Base-by-base conservation (phyloP, 768 basidiomycete genomes). In the Chalciporus piperatus region DNA sequence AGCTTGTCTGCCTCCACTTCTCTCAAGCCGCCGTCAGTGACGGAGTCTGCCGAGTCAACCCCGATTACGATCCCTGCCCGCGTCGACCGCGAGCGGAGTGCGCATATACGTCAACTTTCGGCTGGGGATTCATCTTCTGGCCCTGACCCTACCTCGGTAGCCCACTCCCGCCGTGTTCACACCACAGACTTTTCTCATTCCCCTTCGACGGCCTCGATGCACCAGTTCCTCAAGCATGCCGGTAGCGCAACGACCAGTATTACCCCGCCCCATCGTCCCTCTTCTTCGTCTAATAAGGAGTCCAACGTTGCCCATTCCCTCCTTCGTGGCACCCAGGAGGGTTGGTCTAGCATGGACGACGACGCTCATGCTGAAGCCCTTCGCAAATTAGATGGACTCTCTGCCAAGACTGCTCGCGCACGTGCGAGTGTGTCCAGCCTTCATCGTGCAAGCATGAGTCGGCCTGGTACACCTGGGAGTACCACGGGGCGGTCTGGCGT, bases 311-410 rank as follows among this genome's bases (percentile, higher is more conserved):
- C 88, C 0, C 91, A 94, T 63, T 92, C 90, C 1, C 73, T 92
- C 48, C 78, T 93, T 22, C 82, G 89, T 57, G 92, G 92, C 11
- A 92, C 88, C 6, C 91, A 93, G 66, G 87, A 92, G 66, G 92
- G 92, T 23, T 93, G 90, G 90, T 86, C 86, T 14, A 89, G 82
- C 54, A 77, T 93, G 60, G 87, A 92, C 60, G 92, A 95, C 63
- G 85, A 90, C 60, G 86, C 87, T 14, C 94, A 96, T 7, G 89
- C 83, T 7, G 94, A 96, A 61, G 92, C 92, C 9, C 75, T 99
- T 32, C 82, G 94, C 48, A 97, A 96, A 71, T 72, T 99, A 22
- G 96, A 99, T 61, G 96, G 96, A 0, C 67, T 97, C 11, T 81
- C 81, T 11, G 86, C 86, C 1, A 89, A 87, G 64, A 84, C 79